Base-by-base conservation (phyloP, 2,329 filamentous ascomycete genomes). In the Cladosporium oxysporum region DNA sequence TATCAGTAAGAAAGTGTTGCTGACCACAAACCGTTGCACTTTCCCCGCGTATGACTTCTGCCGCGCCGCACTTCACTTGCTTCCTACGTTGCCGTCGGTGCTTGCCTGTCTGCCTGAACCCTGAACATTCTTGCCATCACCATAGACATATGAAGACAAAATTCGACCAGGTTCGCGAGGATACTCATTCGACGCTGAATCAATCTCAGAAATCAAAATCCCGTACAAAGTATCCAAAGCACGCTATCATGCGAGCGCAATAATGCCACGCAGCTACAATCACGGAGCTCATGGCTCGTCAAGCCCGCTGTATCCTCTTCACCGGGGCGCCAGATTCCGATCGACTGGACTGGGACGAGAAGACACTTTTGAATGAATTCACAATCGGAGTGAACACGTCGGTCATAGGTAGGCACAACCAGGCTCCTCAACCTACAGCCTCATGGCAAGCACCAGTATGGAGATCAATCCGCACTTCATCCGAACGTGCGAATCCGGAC, bases 291-390 rank as follows among this genome's bases (percentile, higher is more conserved):
- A 63, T 63, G 61, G 61, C 49, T 23, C 31, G 18, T 53, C 61
- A 57, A 52, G 29, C 31, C 23, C 44, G 33, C 16, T 65, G 63
- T 70, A 82, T 86, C 62, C 81, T 87, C 67, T 77, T 88, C 64
- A 82, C 84, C 63, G 90, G 90, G 28, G 88, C 89, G n/a, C 90
- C 90, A 2, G 77, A 83, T 37, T 74, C 78, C 33, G 77, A 77
- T 11, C 77, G 79, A 28, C 80, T 92, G 26, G 76, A 83, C 49
- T 91, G 88, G 85, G 75, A 82, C 55, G 75, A 83, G 14, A 70
- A 77, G 1, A 71, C 75, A n/a, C 81, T 91, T 23, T 3, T 65
- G 16, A 37, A 33, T 7, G 8, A 11, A 1, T 63, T 57, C 28
- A 49, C 61, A 1, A 63, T 63, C 10, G 61, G 61, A 57, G 10